Conservation (phyloP, 2,329 filamentous ascomycete species). For the Aureobasidium musti region DNA sequence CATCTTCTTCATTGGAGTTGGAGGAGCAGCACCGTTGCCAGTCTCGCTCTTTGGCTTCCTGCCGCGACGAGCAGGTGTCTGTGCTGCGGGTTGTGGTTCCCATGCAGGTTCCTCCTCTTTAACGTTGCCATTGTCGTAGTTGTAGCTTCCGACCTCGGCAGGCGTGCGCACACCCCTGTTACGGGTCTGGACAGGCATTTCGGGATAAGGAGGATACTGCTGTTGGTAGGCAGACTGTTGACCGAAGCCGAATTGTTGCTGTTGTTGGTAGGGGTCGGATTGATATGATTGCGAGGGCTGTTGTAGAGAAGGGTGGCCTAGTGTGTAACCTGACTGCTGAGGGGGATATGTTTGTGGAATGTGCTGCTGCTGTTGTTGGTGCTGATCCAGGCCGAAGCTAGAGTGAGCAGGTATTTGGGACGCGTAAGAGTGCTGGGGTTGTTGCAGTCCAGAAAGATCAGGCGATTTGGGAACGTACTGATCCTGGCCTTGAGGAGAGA, state of each 20-base stretch:
- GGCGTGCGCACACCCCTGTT: constrained; percentile 30
- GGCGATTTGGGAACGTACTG: constrained; percentile 31
- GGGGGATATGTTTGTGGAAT: constrained; percentile 29
- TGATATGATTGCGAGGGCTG: constrained; percentile 1
- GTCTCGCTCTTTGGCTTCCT: constrained; percentile 31
- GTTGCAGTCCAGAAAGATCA: constrained; percentile 29
- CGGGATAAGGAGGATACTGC: constrained; percentile 23
- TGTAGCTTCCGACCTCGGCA: constrained; percentile 31
- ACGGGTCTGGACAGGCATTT: constrained; percentile 34
- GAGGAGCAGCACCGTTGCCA: constrained; percentile 9
- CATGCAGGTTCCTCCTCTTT: constrained; percentile 39
- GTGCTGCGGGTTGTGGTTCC: constrained; percentile 32
- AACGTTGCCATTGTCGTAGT: constrained; percentile 34
- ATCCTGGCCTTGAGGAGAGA: constrained; percentile 40
- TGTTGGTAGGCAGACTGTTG: constrained; percentile 30
- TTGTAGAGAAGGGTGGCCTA: constrained; percentile 30
- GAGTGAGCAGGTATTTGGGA: constrained; percentile 6
- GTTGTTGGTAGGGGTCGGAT: constrained; percentile 7
- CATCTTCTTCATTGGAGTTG: constrained; percentile 30
- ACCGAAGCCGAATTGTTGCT: constrained; percentile 31
- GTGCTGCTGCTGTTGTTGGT: constrained; percentile 26
- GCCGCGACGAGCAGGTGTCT: constrained; percentile 33
- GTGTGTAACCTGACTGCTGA: constrained; percentile 22
- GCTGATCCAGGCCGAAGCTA: constrained; percentile 3
- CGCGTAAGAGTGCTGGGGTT: constrained; percentile 21